Conservation (phyloP, 495 filamentous ascomycete species). For the Wilcoxina mikolae region DNA sequence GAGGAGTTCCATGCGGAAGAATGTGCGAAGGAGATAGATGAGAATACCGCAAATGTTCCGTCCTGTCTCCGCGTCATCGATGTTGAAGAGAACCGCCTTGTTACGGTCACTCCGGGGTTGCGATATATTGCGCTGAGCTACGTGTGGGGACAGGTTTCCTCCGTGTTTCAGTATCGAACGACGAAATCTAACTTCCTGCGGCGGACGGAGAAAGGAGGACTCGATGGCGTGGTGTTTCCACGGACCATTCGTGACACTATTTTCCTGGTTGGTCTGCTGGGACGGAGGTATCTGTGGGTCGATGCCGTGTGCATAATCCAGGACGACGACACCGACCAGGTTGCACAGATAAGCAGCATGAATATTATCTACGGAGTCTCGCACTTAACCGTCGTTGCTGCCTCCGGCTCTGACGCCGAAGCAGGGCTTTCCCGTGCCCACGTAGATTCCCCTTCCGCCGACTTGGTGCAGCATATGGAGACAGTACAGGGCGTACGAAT, state of each 20-base stretch:
- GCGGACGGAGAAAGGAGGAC: conserved; percentile 4
- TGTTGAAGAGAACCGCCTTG: background rate
- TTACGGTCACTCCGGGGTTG: background rate
- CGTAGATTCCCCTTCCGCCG: background rate
- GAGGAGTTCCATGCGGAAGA: background rate
- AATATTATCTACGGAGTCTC: conserved; percentile 12
- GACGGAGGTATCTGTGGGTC: conserved; percentile 17
- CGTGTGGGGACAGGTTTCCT: conserved; percentile 13
- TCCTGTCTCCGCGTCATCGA: background rate
- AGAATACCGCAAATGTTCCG: background rate
- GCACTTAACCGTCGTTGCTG: conserved; percentile 15
- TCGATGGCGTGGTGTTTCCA: conserved; percentile 10
- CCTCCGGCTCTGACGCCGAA: conserved; percentile 10
- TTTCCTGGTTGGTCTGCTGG: conserved; percentile 3
- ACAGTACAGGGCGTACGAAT: conserved; percentile 4
- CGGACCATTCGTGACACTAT: conserved; percentile 15
- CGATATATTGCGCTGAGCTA: conserved; percentile 14
- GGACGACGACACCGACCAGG: conserved; percentile 13
- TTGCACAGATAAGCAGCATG: conserved; percentile 14
- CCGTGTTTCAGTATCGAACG: background rate
- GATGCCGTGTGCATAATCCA: conserved; percentile 23
- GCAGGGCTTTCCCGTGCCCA: conserved; percentile 14
- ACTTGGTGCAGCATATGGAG: conserved; percentile 4
- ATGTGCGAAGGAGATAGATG: background rate
- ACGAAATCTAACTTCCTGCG: background rate